Conservation (phyloP, 208 protist genomes). For the Wallacemonas collosoma region DNA sequence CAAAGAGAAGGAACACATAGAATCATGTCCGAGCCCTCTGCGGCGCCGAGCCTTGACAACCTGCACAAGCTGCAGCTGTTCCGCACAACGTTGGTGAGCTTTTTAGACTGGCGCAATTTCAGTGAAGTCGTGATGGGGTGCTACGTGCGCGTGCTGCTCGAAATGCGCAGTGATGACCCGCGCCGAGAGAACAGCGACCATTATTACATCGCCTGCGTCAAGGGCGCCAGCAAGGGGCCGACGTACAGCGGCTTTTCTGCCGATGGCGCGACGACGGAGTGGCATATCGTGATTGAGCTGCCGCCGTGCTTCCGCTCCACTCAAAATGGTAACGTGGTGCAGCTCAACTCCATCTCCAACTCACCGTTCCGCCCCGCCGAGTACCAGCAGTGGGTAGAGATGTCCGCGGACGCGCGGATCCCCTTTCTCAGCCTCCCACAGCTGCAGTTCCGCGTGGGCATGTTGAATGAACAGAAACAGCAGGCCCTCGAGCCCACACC, state of each 20-base stretch:
- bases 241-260: conserved; percentile 89
- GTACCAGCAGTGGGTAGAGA: conserved; percentile 87
- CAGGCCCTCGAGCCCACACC: conserved; percentile 59
- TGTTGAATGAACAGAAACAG: conserved; percentile 88
- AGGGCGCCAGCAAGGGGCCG: conserved; percentile 69
- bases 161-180: conserved; percentile 84
- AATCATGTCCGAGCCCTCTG: conserved; percentile 23
- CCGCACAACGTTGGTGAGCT: conserved; percentile 84
- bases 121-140: conserved; percentile 81
- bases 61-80: conserved; percentile 87
- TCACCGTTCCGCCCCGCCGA: conserved; percentile 79
- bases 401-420: conserved; percentile 51
- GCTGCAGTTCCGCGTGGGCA: conserved; percentile 80
- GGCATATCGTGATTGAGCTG: conserved; percentile 91
- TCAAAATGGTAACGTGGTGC: conserved; percentile 86
- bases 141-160: conserved; percentile 90
- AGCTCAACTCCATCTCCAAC: conserved; percentile 93
- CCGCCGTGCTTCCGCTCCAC: conserved; percentile 86
- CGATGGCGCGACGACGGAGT: conserved; percentile 79
- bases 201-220: conserved; percentile 91
- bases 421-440: conserved; percentile 73
- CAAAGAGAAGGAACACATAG: background rate
- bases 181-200: conserved; percentile 76
- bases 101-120: conserved; percentile 87
- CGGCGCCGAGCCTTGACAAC: conserved; percentile 61